Base-by-base conservation (phyloP, 306 rosid species). In the Myrica gale region DNA sequence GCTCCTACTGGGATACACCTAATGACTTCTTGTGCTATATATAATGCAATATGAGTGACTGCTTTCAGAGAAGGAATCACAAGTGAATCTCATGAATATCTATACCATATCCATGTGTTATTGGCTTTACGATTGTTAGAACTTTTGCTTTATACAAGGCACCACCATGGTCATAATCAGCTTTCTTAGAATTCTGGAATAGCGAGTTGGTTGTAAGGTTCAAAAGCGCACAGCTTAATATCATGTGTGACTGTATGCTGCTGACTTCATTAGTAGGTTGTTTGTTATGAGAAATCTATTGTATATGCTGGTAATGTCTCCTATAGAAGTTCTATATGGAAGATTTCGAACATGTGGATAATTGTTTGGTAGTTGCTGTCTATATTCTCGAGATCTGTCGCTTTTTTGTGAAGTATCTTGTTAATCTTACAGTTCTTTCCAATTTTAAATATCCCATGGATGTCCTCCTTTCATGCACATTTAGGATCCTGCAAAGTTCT, bases 401-500 rank as follows among this genome's bases (percentile, higher is more conserved):
- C 1, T 32, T 26, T 26, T 26, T 26, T 26, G 32, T 26, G 32
- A 26, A 1, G 32, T 26, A 26, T 26, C 32, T 26, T 26, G 32
- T 26, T 26, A 26, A 26, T 26, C 32, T 26, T 26, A 10, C 12
- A 1, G 4, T 47, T 47, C 51, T 12, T 47, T 47, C 51, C 51
- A 47, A 48, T 10, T 9, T 26, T 1, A 26, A 26, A 26, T 26
- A 26, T 26, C 1, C 1, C 32, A 26, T 26, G 32, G 32, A 26
- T 1, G 32, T 26, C 32, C 32, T 55, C 62, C 81, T 84, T 79
- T 80, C 7, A 26, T 68, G 23, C 45, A 16, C 70, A 37, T 75
- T 23, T 70, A 93, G 98, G 97, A 94, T 68, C 98, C 98, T 67
- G 80, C 80, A 71, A 91, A 91, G 82, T 94, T 94, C 77, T 94